Evolutionary conservation across 768 basidiomycete species (phyloP).

Genomic region (Lactifluus pinguis): DNA sequence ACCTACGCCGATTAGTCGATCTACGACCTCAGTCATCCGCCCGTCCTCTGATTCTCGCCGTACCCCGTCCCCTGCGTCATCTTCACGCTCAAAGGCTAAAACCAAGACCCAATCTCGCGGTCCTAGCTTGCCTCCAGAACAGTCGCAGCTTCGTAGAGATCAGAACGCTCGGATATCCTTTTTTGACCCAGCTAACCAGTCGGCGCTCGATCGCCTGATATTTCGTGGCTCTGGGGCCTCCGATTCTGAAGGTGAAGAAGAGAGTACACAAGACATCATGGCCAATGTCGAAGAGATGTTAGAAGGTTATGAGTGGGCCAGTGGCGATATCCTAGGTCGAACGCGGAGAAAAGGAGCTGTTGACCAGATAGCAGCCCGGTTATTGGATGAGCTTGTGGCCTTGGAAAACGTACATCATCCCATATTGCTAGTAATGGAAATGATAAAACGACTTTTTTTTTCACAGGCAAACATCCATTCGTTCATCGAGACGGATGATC

Average conservation of each 20-base stretch:
- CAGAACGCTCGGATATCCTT: slow-evolving; percentile 71
- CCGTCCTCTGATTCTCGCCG: not conserved
- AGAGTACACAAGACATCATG: slow-evolving; percentile 73
- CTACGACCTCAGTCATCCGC: not conserved
- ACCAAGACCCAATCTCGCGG: not conserved
- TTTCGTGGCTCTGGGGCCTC: slow-evolving; percentile 27
- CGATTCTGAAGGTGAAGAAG: slow-evolving; percentile 41
- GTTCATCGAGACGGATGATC: slow-evolving; percentile 92
- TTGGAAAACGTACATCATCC: slow-evolving; percentile 68
- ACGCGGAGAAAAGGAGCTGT: slow-evolving; percentile 64
- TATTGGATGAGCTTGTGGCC: slow-evolving; percentile 85
- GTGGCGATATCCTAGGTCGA: slow-evolving; percentile 61
- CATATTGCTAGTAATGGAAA: not conserved
- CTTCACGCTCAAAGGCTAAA: not conserved
- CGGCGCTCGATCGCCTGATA: slow-evolving; percentile 60
- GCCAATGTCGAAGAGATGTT: slow-evolving; percentile 96
- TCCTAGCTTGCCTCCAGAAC: slow-evolving; percentile 22
- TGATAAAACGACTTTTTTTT: not conserved
- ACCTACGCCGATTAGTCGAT: not conserved
- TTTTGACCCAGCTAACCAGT: slow-evolving; percentile 75
- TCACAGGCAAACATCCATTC: slow-evolving; percentile 91
- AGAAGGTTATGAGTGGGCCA: slow-evolving; percentile 96
- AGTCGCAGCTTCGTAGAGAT: slow-evolving; percentile 40
- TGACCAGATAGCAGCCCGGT: slow-evolving; percentile 84
- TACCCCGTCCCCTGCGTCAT: slow-evolving; percentile 13